A percentile compares a stretch with the other conserved stretches of the same genome.
These are phyloP conservation scores for Solanum neorickii DNA, from an alignment of 257 asterid genomes.

Conservation along the genomic window DNA sequence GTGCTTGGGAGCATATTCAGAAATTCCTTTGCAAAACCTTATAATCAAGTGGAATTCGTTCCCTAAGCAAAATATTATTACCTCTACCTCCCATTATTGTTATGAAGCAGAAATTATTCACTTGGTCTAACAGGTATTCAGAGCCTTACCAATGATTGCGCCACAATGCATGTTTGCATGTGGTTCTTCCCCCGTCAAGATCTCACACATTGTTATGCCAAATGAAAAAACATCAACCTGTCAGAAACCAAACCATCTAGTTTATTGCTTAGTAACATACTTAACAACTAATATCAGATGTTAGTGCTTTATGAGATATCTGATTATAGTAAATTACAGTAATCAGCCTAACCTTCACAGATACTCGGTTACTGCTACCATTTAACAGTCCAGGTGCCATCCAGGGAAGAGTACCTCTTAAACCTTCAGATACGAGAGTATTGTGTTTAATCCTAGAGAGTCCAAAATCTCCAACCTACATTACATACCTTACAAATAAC, in stretches of 20 bases:
- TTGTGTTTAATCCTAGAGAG: conserved; percentile 58
- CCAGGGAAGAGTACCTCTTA: conserved; percentile 76
- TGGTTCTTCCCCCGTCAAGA: conserved; percentile 72
- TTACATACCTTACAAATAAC: conserved; percentile 3
- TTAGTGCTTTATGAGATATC: neutral
- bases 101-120: neutral
- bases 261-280: neutral
- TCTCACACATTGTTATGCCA: conserved; percentile 70
- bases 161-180: conserved; percentile 80
- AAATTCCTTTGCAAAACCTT: neutral
- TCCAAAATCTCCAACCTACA: conserved; percentile 73
- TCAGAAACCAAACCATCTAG: conserved; percentile 2
- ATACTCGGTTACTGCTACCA: conserved; percentile 52
- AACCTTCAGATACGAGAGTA: conserved; percentile 71
- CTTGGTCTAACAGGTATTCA: neutral
- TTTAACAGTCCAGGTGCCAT: conserved; percentile 73
- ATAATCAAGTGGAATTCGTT: neutral
- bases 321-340: neutral
- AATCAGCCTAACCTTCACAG: conserved; percentile 42
- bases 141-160: conserved; percentile 57
- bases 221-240: conserved; percentile 84
- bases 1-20: neutral
- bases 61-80: neutral
- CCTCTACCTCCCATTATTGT: neutral
- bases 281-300: neutral